A percentile compares a stretch with the other conserved stretches of the same genome.
Evolutionary conservation across 495 filamentous ascomycete genomes (phyloP).

Genomic region (Talaromyces thailandensis): DNA sequence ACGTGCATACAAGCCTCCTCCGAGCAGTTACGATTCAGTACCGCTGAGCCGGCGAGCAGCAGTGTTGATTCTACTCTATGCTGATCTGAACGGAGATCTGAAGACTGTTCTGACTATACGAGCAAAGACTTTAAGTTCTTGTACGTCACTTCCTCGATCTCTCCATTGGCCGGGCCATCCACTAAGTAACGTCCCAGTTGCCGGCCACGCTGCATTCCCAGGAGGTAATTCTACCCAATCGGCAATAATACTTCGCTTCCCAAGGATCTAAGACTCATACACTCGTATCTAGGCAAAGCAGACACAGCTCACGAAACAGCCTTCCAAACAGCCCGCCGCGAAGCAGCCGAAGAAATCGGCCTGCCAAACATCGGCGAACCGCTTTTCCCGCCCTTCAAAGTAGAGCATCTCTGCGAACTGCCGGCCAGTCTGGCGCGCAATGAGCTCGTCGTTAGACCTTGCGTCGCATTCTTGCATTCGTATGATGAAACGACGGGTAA

Average conservation of each 20-base stretch:
- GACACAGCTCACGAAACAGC: constrained; percentile 38
- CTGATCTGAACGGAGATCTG: constrained; percentile 66
- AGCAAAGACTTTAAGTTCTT: constrained; percentile 60
- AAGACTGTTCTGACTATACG: constrained; percentile 82
- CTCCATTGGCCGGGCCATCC: too few relatives aligned
- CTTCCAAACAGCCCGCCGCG: constrained; percentile 74
- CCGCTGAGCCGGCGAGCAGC: constrained; percentile 69
- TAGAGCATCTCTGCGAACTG: constrained; percentile 79
- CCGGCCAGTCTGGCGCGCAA: constrained; percentile 73
- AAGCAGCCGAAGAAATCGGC: constrained; percentile 87
- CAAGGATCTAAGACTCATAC: constrained; percentile 2
- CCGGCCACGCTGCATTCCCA: constrained; percentile 80
- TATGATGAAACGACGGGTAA: constrained; percentile 29
- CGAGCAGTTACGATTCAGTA: constrained; percentile 51
- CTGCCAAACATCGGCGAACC: constrained; percentile 55
- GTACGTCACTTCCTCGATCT: constrained; percentile 16
- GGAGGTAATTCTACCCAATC: constrained; percentile 54
- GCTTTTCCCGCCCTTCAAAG: constrained; percentile 60
- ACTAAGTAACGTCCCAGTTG: constrained; percentile 21
- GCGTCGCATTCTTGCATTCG: constrained; percentile 72
- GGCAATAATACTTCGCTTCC: neutral
- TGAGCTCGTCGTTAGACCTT: constrained; percentile 73
- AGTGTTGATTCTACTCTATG: constrained; percentile 77
- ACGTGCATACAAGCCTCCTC: constrained; percentile 56
- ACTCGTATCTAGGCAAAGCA: constrained; percentile 32